Conservation (phyloP, 2,329 filamentous ascomycete species). For the Diaporthe ampelina region DNA sequence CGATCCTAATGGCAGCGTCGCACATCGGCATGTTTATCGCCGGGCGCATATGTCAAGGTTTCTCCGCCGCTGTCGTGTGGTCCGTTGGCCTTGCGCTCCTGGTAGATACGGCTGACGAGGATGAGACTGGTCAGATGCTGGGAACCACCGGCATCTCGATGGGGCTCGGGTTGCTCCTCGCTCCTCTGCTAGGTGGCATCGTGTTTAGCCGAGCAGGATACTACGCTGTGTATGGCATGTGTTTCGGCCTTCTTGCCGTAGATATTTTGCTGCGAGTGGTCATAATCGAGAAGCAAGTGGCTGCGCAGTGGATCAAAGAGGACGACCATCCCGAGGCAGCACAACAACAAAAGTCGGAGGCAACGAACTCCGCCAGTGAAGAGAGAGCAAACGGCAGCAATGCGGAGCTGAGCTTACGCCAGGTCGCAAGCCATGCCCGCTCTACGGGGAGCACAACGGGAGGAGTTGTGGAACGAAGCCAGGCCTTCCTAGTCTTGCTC, state of each 20-base stretch:
- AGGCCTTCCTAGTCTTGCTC: constrained; percentile 12
- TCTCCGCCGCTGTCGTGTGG: constrained; percentile 35
- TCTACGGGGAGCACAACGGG: constrained; percentile 5
- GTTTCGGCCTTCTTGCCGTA: constrained; percentile 35
- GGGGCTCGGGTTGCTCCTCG: constrained; percentile 33
- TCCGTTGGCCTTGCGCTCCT: constrained; percentile 39
- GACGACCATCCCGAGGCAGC: neutral
- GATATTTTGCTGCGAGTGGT: constrained; percentile 36
- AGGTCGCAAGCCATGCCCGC: neutral
- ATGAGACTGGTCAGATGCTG: constrained; percentile 35
- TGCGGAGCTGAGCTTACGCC: neutral
- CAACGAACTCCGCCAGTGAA: neutral
- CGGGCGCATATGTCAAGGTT: constrained; percentile 33
- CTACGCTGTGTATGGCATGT: constrained; percentile 32
- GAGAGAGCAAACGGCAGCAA: neutral
- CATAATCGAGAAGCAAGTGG: constrained; percentile 36
- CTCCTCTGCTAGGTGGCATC: constrained; percentile 36
- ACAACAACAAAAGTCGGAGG: constrained; percentile 1
- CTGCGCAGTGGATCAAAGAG: constrained; percentile 7
- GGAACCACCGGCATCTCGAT: constrained; percentile 37
- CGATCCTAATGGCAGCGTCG: constrained; percentile 31
- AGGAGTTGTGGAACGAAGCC: constrained; percentile 5
- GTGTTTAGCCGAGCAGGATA: constrained; percentile 36
- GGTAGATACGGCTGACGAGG: constrained; percentile 36
- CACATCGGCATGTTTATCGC: constrained; percentile 35